A percentile compares a stretch with the other conserved stretches of the same genome.
These are phyloP conservation scores for Voacanga thouarsii DNA, from an alignment of 257 asterid species.

Conservation along the genomic window DNA sequence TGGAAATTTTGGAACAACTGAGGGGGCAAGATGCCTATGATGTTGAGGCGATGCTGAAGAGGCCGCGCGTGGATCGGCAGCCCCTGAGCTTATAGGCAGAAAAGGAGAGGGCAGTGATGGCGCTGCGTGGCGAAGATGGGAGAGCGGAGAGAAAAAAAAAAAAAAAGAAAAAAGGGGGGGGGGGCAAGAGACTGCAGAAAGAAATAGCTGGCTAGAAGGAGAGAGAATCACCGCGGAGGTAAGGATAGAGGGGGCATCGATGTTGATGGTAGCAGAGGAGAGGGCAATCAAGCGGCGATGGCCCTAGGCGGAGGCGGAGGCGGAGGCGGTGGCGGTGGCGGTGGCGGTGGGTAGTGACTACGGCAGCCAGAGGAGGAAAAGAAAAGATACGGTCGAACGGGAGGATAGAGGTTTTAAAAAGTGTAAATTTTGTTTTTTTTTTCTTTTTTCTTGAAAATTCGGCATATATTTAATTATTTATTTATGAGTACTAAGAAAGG, in stretches of 20 bases:
- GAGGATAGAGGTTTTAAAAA: constrained; percentile 2
- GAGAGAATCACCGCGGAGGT: background rate
- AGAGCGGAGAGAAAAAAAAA: background rate
- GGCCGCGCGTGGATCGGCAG: constrained; percentile 2
- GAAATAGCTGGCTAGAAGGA: background rate
- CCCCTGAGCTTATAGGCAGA: background rate
- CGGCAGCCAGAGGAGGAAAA: background rate
- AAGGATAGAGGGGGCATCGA: background rate
- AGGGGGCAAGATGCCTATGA: background rate
- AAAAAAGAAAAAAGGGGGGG: too few relatives aligned
- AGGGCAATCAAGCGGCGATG: too few relatives aligned
- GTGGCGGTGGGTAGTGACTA: background rate
- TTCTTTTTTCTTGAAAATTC: background rate
- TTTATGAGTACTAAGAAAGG: background rate
- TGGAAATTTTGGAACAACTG: background rate
- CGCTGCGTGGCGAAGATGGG: background rate
- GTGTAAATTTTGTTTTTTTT: background rate
- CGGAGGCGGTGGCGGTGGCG: background rate
- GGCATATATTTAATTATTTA: background rate
- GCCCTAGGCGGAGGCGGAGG: background rate
- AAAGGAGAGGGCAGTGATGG: background rate
- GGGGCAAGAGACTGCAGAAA: too few relatives aligned
- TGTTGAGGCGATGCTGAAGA: too few relatives aligned
- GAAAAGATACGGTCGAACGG: background rate
- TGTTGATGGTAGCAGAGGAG: background rate